phyloP scores from a whole-genome alignment of 352 stramenopile genomes.

The Phytopythium montanum region DNA sequence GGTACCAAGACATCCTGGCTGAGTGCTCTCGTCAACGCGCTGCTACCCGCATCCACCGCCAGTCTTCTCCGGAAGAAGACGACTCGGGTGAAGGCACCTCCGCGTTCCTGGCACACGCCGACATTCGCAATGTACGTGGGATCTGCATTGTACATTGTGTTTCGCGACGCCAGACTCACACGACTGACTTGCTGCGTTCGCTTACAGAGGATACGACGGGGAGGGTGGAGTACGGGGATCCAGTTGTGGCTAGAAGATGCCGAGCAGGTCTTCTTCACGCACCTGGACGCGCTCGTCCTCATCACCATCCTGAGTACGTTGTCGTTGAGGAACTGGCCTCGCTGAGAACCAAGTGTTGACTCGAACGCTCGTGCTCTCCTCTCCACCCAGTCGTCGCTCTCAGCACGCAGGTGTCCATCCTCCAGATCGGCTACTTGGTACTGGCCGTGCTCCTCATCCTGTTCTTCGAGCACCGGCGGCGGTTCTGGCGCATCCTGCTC shows the following conservation, averaged over 20 bases:
- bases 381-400: constrained; percentile 57
- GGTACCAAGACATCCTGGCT: constrained; percentile 63
- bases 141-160: background rate
- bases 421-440: constrained; percentile 84
- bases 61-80: constrained; percentile 8
- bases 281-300: constrained; percentile 78
- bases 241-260: constrained; percentile 68
- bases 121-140: constrained; percentile 43
- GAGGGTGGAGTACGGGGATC: constrained; percentile 1
- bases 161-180: no score
- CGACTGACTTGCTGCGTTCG: background rate
- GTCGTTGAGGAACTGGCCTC: background rate
- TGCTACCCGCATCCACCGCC: constrained; percentile 11
- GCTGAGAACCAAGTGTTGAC: background rate
- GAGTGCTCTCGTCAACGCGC: constrained; percentile 26
- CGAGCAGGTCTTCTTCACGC: constrained; percentile 67
- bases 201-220: constrained; percentile 7
- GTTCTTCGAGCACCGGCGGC: constrained; percentile 74
- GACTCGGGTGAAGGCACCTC: constrained; percentile 20
- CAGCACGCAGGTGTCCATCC: constrained; percentile 75
- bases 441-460: constrained; percentile 75
- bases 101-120: constrained; percentile 37
- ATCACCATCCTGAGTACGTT: constrained; percentile 73
- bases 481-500: constrained; percentile 77
- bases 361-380: background rate